A percentile compares a stretch with the other conserved stretches of the same genome.
phyloP scores from a whole-genome alignment of 2,329 filamentous ascomycete species.

The Curvularia hawaiiensis region DNA sequence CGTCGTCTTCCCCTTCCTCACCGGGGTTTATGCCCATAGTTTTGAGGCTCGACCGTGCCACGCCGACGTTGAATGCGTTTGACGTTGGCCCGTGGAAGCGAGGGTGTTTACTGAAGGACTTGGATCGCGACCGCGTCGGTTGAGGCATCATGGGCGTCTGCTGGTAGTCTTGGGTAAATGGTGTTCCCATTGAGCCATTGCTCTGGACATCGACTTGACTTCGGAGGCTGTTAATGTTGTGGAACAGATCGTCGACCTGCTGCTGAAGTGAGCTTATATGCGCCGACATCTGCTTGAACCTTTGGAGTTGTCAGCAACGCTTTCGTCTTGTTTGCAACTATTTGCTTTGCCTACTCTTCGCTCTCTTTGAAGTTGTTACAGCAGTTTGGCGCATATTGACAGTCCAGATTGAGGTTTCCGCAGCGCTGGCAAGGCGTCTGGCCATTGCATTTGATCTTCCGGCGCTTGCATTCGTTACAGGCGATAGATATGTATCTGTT shows the following conservation, averaged over 20 bases:
- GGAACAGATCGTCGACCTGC: constrained; percentile 79
- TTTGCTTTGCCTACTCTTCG: constrained; percentile 56
- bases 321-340: not conserved
- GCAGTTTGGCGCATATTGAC: constrained; percentile 69
- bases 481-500: constrained; percentile 69
- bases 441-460: constrained; percentile 73
- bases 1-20: constrained; percentile 67
- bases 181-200: constrained; percentile 37
- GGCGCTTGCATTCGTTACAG: constrained; percentile 69
- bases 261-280: constrained; percentile 79
- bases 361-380: constrained; percentile 89
- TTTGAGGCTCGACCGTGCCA: constrained; percentile 84
- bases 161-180: constrained; percentile 39
- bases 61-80: constrained; percentile 81
- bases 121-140: constrained; percentile 47
- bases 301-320: constrained; percentile 40
- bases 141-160: constrained; percentile 42
- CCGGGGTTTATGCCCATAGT: constrained; percentile 83
- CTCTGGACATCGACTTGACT: constrained; percentile 48
- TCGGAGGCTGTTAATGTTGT: constrained; percentile 71
- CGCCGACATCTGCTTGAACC: constrained; percentile 77
- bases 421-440: constrained; percentile 69
- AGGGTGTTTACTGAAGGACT: constrained; percentile 56
- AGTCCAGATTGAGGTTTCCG: constrained; percentile 67
- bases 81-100: constrained; percentile 86